Base-by-base conservation (phyloP, 2,329 filamentous ascomycete species). In the Erysiphe pulchra region DNA sequence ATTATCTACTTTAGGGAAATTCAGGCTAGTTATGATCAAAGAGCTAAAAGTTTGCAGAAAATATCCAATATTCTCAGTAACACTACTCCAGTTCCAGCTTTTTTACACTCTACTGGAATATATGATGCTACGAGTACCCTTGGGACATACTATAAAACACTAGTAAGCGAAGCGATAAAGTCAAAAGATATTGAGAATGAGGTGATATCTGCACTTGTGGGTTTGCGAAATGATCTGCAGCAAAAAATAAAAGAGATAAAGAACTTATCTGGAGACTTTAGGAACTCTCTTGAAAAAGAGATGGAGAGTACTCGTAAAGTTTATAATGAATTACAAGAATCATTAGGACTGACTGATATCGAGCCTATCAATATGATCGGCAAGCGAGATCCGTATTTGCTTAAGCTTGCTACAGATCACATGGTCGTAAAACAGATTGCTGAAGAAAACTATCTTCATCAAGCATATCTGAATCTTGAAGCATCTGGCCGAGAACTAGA, bases 211-310 rank as follows among this genome's bases (percentile, higher is more conserved):
- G 85, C 87, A 45, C 67, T 98, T 47, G 84, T 78, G 2, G 85
- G 85, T 1, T 65, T 98, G 46, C 69, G 90, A 47, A 86, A 77
- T 56, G 90, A 98, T 60, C 67, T 98, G 16, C 80, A 80, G 50
- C 84, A 92, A 60, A 98, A 98, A 65, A 92, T 92, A 61, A 98
- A 95, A 62, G 90, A 98, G 63, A 98, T 98, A 65, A 93, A 92
- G 64, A 79, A 76, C 52, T 66, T 98, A 14, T 81, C 84, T 6
- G 81, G 85, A 14, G 90, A 98, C 60, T 98, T 98, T 64, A 93
- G 93, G 63, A 98, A 93, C 59, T 81, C 79, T 0, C 85, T 98
- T 10, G 84, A 93, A 24, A 93, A 87, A 63, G 90, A 95, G 61
- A 87, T 92, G 66, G 86, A 94, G 17, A 66, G 61, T 16, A 94